phyloP scores from a whole-genome alignment of 139 green algal genomes.

The Nannochloris sp. region DNA sequence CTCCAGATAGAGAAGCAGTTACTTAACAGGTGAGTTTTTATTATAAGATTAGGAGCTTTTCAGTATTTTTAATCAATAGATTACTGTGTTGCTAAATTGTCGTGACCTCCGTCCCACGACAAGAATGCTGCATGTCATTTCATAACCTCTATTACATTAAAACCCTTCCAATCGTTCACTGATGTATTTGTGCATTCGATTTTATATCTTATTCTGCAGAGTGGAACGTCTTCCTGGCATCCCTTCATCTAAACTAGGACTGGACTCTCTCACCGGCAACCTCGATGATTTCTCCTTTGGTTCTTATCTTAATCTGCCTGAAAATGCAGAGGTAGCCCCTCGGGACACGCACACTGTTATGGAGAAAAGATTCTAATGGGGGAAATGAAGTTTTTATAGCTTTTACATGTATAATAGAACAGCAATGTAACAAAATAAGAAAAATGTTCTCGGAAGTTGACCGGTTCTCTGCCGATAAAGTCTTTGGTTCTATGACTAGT shows the following conservation, averaged over 20 bases:
- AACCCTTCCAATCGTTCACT: background rate
- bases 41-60: no score
- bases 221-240: slow-evolving; percentile 54
- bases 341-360: slow-evolving; percentile 66
- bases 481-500: no score
- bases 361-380: slow-evolving; percentile 44
- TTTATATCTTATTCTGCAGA: slow-evolving; percentile 29
- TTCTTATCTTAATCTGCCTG: slow-evolving; percentile 53
- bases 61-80: no score
- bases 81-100: no score
- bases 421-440: background rate
- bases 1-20: slow-evolving; percentile 76
- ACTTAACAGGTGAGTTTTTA: slow-evolving; percentile 37
- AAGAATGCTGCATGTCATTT: no score
- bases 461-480: no score
- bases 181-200: no score
- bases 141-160: slow-evolving; percentile 1
- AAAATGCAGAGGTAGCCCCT: slow-evolving; percentile 24
- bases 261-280: slow-evolving; percentile 63
- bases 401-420: background rate
- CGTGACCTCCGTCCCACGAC: no score
- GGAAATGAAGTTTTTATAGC: background rate
- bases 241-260: slow-evolving; percentile 55
- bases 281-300: slow-evolving; percentile 77
- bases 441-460: no score